Conservation (phyloP, 108 stramenopile species). For the Conticribra guillardii region DNA sequence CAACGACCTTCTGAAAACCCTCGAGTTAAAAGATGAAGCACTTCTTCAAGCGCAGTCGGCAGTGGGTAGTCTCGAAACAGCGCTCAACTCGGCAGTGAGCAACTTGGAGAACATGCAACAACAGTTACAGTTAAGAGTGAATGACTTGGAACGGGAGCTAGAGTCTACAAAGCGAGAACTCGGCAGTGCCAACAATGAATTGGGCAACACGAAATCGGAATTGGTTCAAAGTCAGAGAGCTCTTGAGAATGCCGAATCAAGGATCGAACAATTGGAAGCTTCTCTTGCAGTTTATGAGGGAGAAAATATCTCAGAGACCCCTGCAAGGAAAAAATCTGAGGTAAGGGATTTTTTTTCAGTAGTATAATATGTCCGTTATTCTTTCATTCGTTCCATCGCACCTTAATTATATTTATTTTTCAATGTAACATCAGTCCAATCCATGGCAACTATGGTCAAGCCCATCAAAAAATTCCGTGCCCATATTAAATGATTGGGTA, state of each 20-base stretch:
- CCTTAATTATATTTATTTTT: neutral
- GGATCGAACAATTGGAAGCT: constrained; percentile 22
- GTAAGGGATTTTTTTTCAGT: neutral
- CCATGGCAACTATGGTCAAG: constrained; percentile 34
- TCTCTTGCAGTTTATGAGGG: constrained; percentile 16
- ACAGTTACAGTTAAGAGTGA: constrained; percentile 27
- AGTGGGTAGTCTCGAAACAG: constrained; percentile 36
- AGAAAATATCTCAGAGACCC: constrained; percentile 2
- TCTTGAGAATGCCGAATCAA: constrained; percentile 5
- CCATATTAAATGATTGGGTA: constrained; percentile 77
- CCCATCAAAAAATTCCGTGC: constrained; percentile 33
- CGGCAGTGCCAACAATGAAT: constrained; percentile 5
- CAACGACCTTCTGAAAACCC: constrained; percentile 20
- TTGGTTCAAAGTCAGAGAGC: constrained; percentile 14
- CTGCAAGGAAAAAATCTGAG: constrained; percentile 5
- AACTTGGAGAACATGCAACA: constrained; percentile 46
- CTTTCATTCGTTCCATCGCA: neutral
- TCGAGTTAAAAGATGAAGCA: constrained; percentile 43
- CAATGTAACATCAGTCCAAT: constrained; percentile 5
- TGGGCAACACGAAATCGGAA: constrained; percentile 9
- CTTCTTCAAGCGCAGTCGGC: constrained; percentile 40
- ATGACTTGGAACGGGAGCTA: constrained; percentile 23
- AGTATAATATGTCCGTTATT: neutral
- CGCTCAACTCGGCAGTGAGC: constrained; percentile 36
- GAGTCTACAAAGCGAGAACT: constrained; percentile 12